Evolutionary conservation across 805 yeast genomes (phyloP).

Genomic region (Metschnikowia corniflorae): DNA sequence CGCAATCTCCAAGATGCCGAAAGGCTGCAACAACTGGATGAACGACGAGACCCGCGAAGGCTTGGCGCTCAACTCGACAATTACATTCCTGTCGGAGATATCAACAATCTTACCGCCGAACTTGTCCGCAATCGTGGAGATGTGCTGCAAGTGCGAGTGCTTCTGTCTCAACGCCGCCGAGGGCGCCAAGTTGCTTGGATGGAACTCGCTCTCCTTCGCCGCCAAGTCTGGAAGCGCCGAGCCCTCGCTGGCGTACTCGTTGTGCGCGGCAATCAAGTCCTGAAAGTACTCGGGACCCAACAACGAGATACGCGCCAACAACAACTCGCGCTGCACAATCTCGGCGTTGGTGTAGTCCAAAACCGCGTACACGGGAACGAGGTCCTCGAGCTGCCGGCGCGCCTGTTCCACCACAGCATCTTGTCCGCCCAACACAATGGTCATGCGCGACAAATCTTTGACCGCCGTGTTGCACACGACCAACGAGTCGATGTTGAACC

Average conservation of each 20-base stretch:
- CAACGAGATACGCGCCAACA: constrained; percentile 86
- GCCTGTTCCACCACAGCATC: constrained; percentile 98
- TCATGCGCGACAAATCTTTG: constrained; percentile 92
- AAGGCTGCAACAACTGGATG: constrained; percentile 86
- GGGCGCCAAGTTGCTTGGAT: constrained; percentile 85
- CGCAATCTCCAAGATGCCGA: constrained; percentile 93
- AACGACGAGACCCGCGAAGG: constrained; percentile 87
- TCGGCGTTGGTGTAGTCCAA: constrained; percentile 89
- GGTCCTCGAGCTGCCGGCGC: constrained; percentile 94
- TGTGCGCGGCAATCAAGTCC: constrained; percentile 86
- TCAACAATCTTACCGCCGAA: constrained; percentile 94
- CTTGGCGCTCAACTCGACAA: constrained; percentile 91
- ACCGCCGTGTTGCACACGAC: constrained; percentile 97
- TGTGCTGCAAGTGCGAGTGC: constrained; percentile 81
- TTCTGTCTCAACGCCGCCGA: constrained; percentile 93
- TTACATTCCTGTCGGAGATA: constrained; percentile 87
- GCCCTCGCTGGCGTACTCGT: constrained; percentile 40
- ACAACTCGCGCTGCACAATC: constrained; percentile 85
- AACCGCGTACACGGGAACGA: constrained; percentile 98
- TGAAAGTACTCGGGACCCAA: constrained; percentile 98
- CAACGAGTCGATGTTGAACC: constrained; percentile 95
- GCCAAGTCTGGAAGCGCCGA: constrained; percentile 41
- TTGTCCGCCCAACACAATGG: constrained; percentile 89
- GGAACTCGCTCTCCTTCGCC: constrained; percentile 53
- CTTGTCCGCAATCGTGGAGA: constrained; percentile 72